Conservation (phyloP, 495 filamentous ascomycete genomes). For the Aspergillus ostianus region DNA sequence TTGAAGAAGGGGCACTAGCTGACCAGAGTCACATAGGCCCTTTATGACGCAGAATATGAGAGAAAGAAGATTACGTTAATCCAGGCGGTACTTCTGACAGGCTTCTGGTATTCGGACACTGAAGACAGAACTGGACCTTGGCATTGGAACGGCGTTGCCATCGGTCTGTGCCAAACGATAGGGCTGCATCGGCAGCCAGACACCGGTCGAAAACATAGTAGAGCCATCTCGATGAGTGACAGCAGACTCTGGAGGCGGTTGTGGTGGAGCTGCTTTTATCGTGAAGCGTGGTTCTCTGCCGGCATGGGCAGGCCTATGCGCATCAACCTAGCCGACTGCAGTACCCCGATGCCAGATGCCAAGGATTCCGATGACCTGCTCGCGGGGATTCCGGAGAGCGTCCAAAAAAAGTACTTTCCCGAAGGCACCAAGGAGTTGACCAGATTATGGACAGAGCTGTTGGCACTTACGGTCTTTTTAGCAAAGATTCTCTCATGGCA, state of each 20-base stretch:
- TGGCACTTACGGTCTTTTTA: too few species aligned
- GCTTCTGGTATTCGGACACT: constrained; percentile 10
- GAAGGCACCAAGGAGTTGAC: too few species aligned
- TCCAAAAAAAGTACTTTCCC: too few species aligned
- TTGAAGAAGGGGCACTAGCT: not conserved
- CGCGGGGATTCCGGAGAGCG: too few species aligned
- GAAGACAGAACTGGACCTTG: constrained; percentile 10
- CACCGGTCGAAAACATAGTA: too few species aligned
- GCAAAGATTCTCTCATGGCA: too few species aligned
- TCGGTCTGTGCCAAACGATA: constrained; percentile 11
- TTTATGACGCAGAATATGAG: constrained; percentile 11
- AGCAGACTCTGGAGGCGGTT: not conserved
- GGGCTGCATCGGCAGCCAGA: constrained; percentile 6
- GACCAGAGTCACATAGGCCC: not conserved
- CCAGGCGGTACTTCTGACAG: constrained; percentile 8
- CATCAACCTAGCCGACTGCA: constrained; percentile 6
- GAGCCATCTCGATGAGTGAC: too few species aligned
- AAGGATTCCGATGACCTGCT: too few species aligned
- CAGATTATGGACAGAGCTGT: too few species aligned
- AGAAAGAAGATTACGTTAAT: constrained; percentile 5
- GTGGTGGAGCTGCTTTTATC: constrained; percentile 10
- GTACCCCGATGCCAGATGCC: not conserved
- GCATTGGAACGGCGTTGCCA: constrained; percentile 13
- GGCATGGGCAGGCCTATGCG: constrained; percentile 10
- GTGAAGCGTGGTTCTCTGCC: constrained; percentile 9